Evolutionary conservation across 352 stramenopile species (phyloP), one percentile per base, ranked within the genome.

Genomic region (Phytophthora litchii): DNA sequence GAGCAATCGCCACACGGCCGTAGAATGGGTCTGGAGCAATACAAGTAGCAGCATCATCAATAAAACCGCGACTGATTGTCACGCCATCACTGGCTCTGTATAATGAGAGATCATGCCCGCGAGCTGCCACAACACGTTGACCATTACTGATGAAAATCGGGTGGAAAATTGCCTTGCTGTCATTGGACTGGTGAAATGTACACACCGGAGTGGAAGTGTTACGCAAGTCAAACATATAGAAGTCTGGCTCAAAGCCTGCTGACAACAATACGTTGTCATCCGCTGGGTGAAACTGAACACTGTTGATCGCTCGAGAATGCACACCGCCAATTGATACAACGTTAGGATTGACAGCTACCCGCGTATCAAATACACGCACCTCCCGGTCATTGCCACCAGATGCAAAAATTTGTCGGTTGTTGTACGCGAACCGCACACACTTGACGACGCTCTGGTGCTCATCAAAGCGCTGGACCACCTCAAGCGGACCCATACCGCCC

Each of bases 191-290:
- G 2, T 43, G 44, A 46, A 85, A 73, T 0, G 64, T 76, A n/a
- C 72, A 78, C 1, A 80, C 20, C 5, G 78, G 75, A 42, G 38
- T 43, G 1, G 53, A 55, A 16, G 63, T 40, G 2, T 74, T 67
- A 5, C 78, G 64, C 16, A 88, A 44, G 34, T 88, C 78, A 35
- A 78, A 78, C 25, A 88, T 46, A 44, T 78, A 76, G 41, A 88
- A 71, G 14, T 75, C 49, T 7, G 70, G 51, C 16, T 85, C 75
- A 48, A 83, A 83, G 10, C 75, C 70, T 45, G 78, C 72, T 13
- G 70, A 77, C 9, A 85, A 14, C 5, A 88, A 20, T 29, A 74
- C 56, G 41, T 85, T 65, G n/a, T 65, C 67, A 19, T 85, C 36
- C 3, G 51, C 68, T 4, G 78, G 75, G 54, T 88, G 72, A 40